Percentiles rank a stretch among this genome's conserved stretches.
Evolutionary conservation across 805 yeast species (phyloP).

Genomic region (Myxozyma melibiosi): DNA sequence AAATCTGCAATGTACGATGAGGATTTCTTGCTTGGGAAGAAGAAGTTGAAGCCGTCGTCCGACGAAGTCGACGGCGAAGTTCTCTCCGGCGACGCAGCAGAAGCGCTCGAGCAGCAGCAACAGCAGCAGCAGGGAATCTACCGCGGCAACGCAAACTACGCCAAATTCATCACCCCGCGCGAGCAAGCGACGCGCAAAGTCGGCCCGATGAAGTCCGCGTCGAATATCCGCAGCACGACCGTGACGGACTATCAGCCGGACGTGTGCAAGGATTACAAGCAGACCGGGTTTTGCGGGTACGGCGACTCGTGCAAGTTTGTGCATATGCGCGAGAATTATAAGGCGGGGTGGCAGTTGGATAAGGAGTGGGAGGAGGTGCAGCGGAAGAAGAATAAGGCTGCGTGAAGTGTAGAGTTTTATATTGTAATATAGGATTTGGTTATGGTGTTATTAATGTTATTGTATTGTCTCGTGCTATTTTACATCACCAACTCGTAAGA

Average conservation of each 20-base stretch:
- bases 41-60: constrained; percentile 3
- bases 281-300: constrained; percentile 94
- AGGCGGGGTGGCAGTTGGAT: constrained; percentile 64
- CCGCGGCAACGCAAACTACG: constrained; percentile 22
- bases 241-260: constrained; percentile 88
- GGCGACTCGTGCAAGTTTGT: constrained; percentile 96
- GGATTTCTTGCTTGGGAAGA: constrained; percentile 15
- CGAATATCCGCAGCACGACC: constrained; percentile 64
- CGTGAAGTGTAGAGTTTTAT: not conserved
- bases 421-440: not conserved
- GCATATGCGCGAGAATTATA: constrained; percentile 85
- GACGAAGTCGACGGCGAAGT: not conserved
- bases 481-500: constrained; percentile 81
- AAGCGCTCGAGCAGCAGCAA: not conserved
- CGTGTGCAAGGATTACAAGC: constrained; percentile 86
- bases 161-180: constrained; percentile 31
- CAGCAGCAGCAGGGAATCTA: constrained; percentile 27
- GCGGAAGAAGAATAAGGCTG: constrained; percentile 32
- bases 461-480: not conserved
- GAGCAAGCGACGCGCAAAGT: constrained; percentile 35
- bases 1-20: constrained; percentile 34
- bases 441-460: not conserved
- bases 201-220: constrained; percentile 48
- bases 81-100: constrained; percentile 2
- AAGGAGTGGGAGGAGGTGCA: constrained; percentile 66